Conservation (phyloP, 257 asterid species). For the Fraxinus anomala region DNA sequence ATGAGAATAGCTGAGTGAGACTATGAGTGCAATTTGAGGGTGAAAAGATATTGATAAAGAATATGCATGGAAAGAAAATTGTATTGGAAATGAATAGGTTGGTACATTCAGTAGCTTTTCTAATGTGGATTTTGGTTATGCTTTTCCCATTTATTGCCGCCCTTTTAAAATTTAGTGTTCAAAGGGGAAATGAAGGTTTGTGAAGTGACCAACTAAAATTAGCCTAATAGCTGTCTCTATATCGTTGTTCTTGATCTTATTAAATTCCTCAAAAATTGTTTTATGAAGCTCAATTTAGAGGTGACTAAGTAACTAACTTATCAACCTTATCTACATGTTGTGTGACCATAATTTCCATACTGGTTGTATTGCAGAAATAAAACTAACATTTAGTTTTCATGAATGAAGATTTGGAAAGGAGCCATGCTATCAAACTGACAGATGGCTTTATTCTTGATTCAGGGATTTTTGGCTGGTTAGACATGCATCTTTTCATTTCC, state of each 20-base stretch:
- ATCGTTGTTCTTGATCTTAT: background rate
- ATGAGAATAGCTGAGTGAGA: background rate
- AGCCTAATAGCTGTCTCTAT: background rate
- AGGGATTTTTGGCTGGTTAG: slow-evolving; percentile 28
- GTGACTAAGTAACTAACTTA: background rate
- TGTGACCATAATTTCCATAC: background rate
- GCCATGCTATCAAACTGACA: slow-evolving; percentile 15
- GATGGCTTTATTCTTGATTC: slow-evolving; percentile 29
- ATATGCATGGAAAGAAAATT: background rate
- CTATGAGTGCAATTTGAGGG: background rate
- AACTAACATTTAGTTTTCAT: background rate
- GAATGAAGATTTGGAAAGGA: slow-evolving; percentile 4
- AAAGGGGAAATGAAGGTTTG: background rate
- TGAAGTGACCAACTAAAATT: background rate
- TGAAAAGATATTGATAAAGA: slow-evolving; percentile 1
- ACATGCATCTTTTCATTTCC: slow-evolving; percentile 24
- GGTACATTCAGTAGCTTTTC: background rate
- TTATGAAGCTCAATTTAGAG: background rate
- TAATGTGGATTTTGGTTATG: background rate
- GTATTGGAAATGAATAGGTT: background rate
- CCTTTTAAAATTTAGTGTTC: background rate
- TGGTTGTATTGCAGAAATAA: background rate
- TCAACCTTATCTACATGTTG: background rate
- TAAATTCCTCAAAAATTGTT: background rate
- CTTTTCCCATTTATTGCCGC: background rate